Evolutionary conservation across 2,329 filamentous ascomycete species (phyloP), one percentile per base, ranked within the genome.

Genomic region (Aspergillus ochraceus): DNA sequence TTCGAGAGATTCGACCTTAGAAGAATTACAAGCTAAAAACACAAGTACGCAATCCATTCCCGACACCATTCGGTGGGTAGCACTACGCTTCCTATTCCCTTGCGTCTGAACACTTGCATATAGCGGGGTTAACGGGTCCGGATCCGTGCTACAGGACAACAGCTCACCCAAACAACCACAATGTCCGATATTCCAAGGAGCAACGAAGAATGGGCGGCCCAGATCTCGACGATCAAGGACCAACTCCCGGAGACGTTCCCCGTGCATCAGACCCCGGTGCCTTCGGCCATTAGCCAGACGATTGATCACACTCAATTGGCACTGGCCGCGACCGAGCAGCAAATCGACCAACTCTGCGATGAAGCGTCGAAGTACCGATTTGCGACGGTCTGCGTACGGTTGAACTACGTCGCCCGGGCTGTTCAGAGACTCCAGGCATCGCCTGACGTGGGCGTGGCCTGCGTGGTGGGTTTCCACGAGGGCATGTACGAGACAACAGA

Each of bases 381-480:
- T 51, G 68, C 74, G 67, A 79, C 83, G 10, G 85, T 87, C 57
- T 88, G 85, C 68, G 84, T 88, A 2, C 81, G 85, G 8, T 74
- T 81, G 1, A 75, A 79, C 39, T 80, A 79, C 69, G 84, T 87
- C n/a, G 64, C 76, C 24, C 80, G 77, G 57, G 82, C 82, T 52
- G 77, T 79, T 19, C 65, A 77, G 47, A 79, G 81, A 56, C 77
- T 88, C 39, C 65, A 71, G 22, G 62, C 60, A 52, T 76, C 77
- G 59, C 78, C 78, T 8, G 69, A 70, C 6, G 79, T 84, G n/a
- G 75, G 76, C 24, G 80, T 87, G 20, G 83, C 84, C 49, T 84
- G 82, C 64, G 85, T 87, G 6, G 78, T 87, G 10, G 84, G 83
- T 22, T 87, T 87, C 69, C 85, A 83, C 55, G 84, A 86, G 68